Base-by-base conservation (phyloP, 163 green algal genomes). In the Scenedesmus sp. region DNA sequence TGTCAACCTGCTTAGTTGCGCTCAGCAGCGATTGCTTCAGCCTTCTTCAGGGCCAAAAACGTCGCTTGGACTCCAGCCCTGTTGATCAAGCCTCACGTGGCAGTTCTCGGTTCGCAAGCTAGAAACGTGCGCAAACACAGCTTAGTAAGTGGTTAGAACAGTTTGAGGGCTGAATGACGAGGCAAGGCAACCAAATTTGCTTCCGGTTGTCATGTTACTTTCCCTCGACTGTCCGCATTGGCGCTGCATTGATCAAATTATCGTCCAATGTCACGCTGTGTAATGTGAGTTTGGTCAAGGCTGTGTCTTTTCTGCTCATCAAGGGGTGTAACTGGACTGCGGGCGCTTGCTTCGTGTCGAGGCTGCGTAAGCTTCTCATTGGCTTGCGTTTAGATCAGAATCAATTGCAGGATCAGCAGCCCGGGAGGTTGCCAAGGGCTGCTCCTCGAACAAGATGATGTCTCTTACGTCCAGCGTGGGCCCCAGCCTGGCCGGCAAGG, bases 391-490 rank as follows among this genome's bases (percentile, higher is more conserved):
- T 79, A 20, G 20, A 15, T 52, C 5, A 7, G 1, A 79, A 16
- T 4, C 4, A 52, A 23, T 46, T 23, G 52, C 23, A 79, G 70
- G 23, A 79, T 79, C 70, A 79, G 70, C 70, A 79, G 70, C 23
- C 23, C 70, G 52, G 46, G 12, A 16, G 70, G 70, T 23, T 76
- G 66, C 34, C 18, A 76, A 2, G 66, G 66, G 66, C 66, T 79
- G 70, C 70, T 79, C 23, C 20, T 7, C 70, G 70, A 73, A 46
- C 82, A 73, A 52, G 6, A 88, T 88, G 83, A 88, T 88, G 83
- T 88, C 83, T 18, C 83, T 88, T 9, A 88, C 79, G 83, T 57
- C 23, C 57, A 88, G 57, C 54, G 83, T 76, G 57, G 57, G 59
- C 4, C 13, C 83, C 59, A 77, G 83, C 83, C 57, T 88, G 83